These are phyloP conservation scores for Escovopsis sp. DNA, from an alignment of 2,329 filamentous ascomycete species.

Conservation along the genomic window DNA sequence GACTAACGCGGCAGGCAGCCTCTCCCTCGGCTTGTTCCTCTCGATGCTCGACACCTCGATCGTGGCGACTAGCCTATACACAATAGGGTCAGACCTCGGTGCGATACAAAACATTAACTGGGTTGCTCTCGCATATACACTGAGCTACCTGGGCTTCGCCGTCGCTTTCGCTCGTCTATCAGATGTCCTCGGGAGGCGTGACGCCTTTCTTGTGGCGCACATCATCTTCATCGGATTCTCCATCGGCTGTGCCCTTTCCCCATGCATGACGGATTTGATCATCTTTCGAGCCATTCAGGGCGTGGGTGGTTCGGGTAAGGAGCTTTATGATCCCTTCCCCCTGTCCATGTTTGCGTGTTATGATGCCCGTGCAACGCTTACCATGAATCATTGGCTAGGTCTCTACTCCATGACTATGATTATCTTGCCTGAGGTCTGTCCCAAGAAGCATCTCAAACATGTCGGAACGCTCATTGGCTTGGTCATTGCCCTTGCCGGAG, in stretches of 20 bases:
- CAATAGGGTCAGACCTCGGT: constrained; percentile 37
- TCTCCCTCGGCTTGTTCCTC: constrained; percentile 38
- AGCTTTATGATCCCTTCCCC: neutral
- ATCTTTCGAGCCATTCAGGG: constrained; percentile 34
- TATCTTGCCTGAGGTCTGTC: constrained; percentile 34
- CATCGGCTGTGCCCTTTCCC: constrained; percentile 31
- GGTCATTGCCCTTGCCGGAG: constrained; percentile 31
- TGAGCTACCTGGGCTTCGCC: constrained; percentile 41
- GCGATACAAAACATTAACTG: constrained; percentile 31
- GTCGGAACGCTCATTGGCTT: constrained; percentile 33
- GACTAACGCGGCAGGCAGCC: constrained; percentile 16
- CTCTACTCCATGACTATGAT: constrained; percentile 42
- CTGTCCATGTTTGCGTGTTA: neutral
- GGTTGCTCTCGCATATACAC: constrained; percentile 39
- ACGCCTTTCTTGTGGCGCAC: constrained; percentile 34
- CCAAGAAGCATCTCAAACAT: constrained; percentile 22
- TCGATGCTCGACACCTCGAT: constrained; percentile 45
- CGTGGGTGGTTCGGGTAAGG: constrained; percentile 32
- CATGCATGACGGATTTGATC: constrained; percentile 27
- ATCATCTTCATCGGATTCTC: constrained; percentile 41
- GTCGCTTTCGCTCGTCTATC: constrained; percentile 39
- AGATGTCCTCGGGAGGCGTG: constrained; percentile 37
- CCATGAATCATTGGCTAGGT: constrained; percentile 16
- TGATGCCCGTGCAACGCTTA: neutral
- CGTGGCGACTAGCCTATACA: constrained; percentile 40